phyloP scores from a whole-genome alignment of 768 basidiomycete genomes.

The Amanita jacksonii region DNA sequence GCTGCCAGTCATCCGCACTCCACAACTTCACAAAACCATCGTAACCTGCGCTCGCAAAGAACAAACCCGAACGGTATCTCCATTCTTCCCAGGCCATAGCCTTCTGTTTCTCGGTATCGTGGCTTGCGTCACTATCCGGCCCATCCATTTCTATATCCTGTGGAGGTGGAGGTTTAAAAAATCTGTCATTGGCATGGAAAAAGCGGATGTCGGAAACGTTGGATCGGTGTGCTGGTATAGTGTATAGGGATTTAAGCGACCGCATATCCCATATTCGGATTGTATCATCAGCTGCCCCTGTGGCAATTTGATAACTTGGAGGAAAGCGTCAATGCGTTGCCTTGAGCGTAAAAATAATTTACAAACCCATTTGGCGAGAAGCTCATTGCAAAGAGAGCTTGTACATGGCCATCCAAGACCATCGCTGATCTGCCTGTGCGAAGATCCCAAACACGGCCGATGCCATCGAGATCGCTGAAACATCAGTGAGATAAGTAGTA shows the following conservation, averaged over 20 bases:
- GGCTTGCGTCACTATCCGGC: slow-evolving; percentile 26
- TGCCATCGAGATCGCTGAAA: slow-evolving; percentile 84
- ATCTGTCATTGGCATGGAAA: slow-evolving; percentile 61
- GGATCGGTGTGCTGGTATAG: slow-evolving; percentile 91
- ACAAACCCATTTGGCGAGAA: slow-evolving; percentile 95
- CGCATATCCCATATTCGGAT: slow-evolving; percentile 99
- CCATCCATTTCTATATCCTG: slow-evolving; percentile 44
- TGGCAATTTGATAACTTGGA: slow-evolving; percentile 89
- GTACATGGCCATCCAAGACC: slow-evolving; percentile 95
- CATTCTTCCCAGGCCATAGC: slow-evolving; percentile 51
- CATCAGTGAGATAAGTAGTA: slow-evolving; percentile 6
- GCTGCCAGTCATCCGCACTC: slow-evolving; percentile 98
- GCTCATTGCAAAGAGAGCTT: slow-evolving; percentile 82
- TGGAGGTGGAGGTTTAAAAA: slow-evolving; percentile 31
- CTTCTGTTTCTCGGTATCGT: slow-evolving; percentile 28
- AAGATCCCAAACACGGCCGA: slow-evolving; percentile 95
- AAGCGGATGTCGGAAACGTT: slow-evolving; percentile 95
- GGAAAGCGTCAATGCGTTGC: slow-evolving; percentile 10
- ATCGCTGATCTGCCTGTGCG: slow-evolving; percentile 93
- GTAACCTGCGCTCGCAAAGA: slow-evolving; percentile 90
- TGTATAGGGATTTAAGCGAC: slow-evolving; percentile 84
- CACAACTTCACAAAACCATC: slow-evolving; percentile 94
- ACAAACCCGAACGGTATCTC: slow-evolving; percentile 80
- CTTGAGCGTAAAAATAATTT: slow-evolving; percentile 13
- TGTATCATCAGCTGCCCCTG: slow-evolving; percentile 94